Conservation (phyloP, 2,329 filamentous ascomycete species). For the Plectosphaerella plurivora region DNA sequence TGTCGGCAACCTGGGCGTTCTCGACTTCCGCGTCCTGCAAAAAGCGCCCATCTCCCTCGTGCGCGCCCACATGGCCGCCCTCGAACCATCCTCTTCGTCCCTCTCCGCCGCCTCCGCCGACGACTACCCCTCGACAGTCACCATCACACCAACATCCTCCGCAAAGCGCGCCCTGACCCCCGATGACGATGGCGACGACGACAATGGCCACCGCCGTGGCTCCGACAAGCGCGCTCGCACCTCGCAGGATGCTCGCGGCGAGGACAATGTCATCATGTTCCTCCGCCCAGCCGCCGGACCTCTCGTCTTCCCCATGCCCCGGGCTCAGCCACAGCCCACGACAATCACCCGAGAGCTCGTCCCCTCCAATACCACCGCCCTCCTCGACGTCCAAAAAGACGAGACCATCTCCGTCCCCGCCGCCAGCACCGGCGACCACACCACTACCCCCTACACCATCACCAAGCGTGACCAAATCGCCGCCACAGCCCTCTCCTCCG, state of each 20-base stretch:
- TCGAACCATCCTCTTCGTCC: not conserved
- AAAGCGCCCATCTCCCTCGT: conserved; percentile 41
- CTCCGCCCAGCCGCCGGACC: conserved; percentile 44
- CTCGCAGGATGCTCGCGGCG: conserved; percentile 23
- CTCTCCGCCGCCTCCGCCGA: no score
- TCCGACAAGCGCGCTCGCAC: conserved; percentile 33
- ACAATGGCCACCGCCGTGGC: conserved; percentile 7
- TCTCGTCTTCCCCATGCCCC: conserved; percentile 47
- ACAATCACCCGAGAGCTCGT: conserved; percentile 30
- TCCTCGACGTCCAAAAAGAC: conserved; percentile 45
- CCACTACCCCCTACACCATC: conserved; percentile 43
- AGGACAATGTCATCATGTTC: conserved; percentile 53
- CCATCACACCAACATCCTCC: conserved; percentile 36
- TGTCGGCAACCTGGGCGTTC: conserved; percentile 41
- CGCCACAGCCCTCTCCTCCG: conserved; percentile 47
- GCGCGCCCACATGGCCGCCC: conserved; percentile 17
- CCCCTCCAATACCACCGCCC: conserved; percentile 39
- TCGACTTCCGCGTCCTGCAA: conserved; percentile 56
- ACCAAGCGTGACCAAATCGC: conserved; percentile 55
- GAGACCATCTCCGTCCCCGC: conserved; percentile 45
- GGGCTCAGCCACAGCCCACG: conserved; percentile 17
- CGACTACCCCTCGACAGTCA: conserved; percentile 16
- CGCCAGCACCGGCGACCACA: conserved; percentile 38
- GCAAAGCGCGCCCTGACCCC: conserved; percentile 46
- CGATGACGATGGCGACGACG: conserved; percentile 33